These are phyloP conservation scores for Haplosporangium sp. DNA, from an alignment of 371 early-diverging fungal species.

Conservation along the genomic window DNA sequence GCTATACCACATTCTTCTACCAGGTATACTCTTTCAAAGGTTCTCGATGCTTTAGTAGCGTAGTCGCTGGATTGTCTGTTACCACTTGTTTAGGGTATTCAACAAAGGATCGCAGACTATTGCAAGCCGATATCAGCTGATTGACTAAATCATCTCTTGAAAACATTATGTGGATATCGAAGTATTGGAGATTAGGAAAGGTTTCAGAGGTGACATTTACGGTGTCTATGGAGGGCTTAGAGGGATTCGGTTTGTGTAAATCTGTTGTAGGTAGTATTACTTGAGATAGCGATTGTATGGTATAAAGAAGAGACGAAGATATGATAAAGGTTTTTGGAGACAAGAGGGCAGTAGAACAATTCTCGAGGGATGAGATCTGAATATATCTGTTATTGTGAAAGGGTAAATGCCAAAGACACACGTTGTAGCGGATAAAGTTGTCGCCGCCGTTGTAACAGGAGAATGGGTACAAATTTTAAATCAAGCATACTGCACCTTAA, in stretches of 20 bases:
- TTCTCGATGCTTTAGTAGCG: not conserved
- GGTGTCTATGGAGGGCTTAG: conserved; percentile 9
- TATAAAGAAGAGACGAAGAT: conserved; percentile 16
- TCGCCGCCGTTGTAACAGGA: no score
- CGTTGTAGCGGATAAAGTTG: no score
- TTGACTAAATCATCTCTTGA: not conserved
- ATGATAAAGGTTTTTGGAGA: conserved; percentile 12
- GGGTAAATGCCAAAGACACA: not conserved
- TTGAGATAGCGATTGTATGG: conserved; percentile 8
- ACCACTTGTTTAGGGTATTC: not conserved
- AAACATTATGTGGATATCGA: not conserved
- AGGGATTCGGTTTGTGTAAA: conserved; percentile 8
- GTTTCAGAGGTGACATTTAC: not conserved
- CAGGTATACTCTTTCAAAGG: conserved; percentile 15
- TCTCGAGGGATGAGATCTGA: conserved; percentile 9
- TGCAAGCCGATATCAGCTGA: conserved; percentile 62
- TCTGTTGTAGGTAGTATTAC: conserved; percentile 15
- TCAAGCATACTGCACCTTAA: no score
- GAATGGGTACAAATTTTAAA: no score
- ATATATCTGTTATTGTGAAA: conserved; percentile 13
- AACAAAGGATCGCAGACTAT: not conserved
- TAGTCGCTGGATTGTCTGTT: not conserved
- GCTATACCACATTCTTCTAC: not conserved
- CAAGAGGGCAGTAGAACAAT: conserved; percentile 18
- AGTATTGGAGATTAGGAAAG: conserved; percentile 2